Base-by-base conservation (phyloP, 2,329 filamentous ascomycete species). In the Trichoderma simmonsii region DNA sequence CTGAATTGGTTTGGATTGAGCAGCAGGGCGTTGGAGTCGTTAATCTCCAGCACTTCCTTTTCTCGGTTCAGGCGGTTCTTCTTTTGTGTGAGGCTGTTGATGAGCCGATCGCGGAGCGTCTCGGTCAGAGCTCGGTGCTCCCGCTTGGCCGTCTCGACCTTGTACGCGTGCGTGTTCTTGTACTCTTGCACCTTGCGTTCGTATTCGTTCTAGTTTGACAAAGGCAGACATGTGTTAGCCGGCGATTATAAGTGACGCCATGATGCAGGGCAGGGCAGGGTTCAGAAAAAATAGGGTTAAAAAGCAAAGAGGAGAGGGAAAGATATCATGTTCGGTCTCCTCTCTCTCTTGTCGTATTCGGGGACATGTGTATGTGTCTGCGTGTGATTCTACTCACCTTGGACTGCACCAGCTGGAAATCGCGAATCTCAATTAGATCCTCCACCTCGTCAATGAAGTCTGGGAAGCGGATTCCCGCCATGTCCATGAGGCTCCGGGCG, bases 361-460 rank as follows among this genome's bases (percentile, higher is more conserved):
- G 18, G 26, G 9, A n/a, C 39, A 43, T n/a, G 12, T 54, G 15
- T 26, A 34, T 54, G n/a, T 18, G 26, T 26, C 15, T n/a, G 39
- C 15, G 30, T 69, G 36, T 61, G n/a, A 18, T 61, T n/a, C 15
- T n/a, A 28, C 57, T 70, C 86, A 97, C 96, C 87, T 92, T 92
- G 75, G 97, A 88, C 78, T 91, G 89, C 7, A 92, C 91, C 78
- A 98, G 83, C 77, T 95, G 90, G 74, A 92, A 91, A 84, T 99
- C 96, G 76, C 93, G 89, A 78, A 93, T 89, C 81, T 98, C 95
- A 75, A 97, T 90, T 8, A 94, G 88, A 80, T 97, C 92, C 79
- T 98, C 97, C 69, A 98, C 89, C 73, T 95, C 90, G 75, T 93
- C 89, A 24, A 96, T 90, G 83, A 97, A 98, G 76, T 93, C 90